Evolutionary conservation across 768 basidiomycete genomes (phyloP).

Genomic region (Suillus lakei): DNA sequence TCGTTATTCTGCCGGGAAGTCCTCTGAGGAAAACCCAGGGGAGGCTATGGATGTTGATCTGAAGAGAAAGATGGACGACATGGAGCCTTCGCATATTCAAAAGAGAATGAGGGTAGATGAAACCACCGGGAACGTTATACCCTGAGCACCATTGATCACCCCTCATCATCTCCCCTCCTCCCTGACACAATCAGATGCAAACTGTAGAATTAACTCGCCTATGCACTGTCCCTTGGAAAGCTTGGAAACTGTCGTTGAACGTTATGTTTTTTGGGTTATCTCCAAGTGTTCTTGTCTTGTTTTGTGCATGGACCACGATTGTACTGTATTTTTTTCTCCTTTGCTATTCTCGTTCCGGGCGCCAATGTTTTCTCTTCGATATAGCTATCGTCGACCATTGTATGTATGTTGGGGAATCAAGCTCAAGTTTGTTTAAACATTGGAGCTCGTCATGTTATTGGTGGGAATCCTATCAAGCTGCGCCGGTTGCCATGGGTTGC

Average conservation of each 20-base stretch:
- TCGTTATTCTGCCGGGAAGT: constrained; percentile 39
- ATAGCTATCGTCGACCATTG: constrained; percentile 30
- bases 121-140: constrained; percentile 53
- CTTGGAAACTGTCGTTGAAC: constrained; percentile 36
- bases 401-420: constrained; percentile 37
- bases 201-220: constrained; percentile 31
- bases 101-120: constrained; percentile 80
- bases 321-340: constrained; percentile 37
- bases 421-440: neutral
- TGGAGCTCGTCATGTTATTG: neutral
- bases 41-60: constrained; percentile 57
- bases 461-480: neutral
- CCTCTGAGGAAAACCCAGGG: constrained; percentile 44
- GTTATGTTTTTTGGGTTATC: constrained; percentile 37
- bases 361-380: constrained; percentile 16
- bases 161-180: constrained; percentile 21
- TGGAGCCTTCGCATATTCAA: constrained; percentile 53
- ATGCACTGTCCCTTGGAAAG: constrained; percentile 34
- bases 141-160: constrained; percentile 43
- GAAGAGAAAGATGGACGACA: constrained; percentile 63
- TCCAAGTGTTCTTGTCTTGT: constrained; percentile 21
- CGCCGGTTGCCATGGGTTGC: neutral
- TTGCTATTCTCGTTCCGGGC: constrained; percentile 18
- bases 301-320: constrained; percentile 38
- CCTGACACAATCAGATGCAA: constrained; percentile 30